Conservation (phyloP, 2,329 filamentous ascomycete genomes). For the Pseudonectria foliicola region DNA sequence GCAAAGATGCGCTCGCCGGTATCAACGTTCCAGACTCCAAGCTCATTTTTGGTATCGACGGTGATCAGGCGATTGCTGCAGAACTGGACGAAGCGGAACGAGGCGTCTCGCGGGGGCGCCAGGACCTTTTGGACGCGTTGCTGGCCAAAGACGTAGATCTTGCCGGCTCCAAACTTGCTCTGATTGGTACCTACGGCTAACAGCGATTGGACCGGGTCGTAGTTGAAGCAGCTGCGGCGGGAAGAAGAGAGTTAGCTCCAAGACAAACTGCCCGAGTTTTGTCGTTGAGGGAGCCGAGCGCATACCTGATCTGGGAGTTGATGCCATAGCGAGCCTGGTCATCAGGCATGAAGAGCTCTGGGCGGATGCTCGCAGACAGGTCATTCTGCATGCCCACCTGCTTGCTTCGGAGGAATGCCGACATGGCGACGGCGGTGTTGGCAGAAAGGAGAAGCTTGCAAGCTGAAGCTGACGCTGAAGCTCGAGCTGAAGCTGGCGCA, state of each 20-base stretch:
- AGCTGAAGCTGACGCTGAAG: slow-evolving; percentile 1
- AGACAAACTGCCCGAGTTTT: slow-evolving; percentile 2
- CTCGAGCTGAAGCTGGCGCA: no score
- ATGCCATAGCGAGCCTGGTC: slow-evolving; percentile 80
- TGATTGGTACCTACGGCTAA: slow-evolving; percentile 87
- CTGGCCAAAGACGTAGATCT: slow-evolving; percentile 85
- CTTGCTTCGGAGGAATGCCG: slow-evolving; percentile 82
- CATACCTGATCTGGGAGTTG: slow-evolving; percentile 64
- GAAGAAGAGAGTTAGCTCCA: slow-evolving; percentile 8
- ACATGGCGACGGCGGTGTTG: slow-evolving; percentile 48
- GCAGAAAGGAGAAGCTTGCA: slow-evolving; percentile 6
- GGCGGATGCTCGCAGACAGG: slow-evolving; percentile 71
- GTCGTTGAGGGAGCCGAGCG: slow-evolving; percentile 5
- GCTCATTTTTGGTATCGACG: slow-evolving; percentile 77
- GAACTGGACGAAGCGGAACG: slow-evolving; percentile 74
- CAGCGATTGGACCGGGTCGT: slow-evolving; percentile 89
- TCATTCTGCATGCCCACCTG: slow-evolving; percentile 90
- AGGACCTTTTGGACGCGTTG: slow-evolving; percentile 72
- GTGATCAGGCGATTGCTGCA: slow-evolving; percentile 79
- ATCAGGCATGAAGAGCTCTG: slow-evolving; percentile 74
- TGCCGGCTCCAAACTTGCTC: slow-evolving; percentile 75
- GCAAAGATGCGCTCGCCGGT: slow-evolving; percentile 58
- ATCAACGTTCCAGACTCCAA: slow-evolving; percentile 76
- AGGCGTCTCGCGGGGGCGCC: slow-evolving; percentile 61
- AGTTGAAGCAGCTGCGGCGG: slow-evolving; percentile 63